Evolutionary conservation across 805 yeast genomes (phyloP).

Genomic region (Kazachstania martiniae): DNA sequence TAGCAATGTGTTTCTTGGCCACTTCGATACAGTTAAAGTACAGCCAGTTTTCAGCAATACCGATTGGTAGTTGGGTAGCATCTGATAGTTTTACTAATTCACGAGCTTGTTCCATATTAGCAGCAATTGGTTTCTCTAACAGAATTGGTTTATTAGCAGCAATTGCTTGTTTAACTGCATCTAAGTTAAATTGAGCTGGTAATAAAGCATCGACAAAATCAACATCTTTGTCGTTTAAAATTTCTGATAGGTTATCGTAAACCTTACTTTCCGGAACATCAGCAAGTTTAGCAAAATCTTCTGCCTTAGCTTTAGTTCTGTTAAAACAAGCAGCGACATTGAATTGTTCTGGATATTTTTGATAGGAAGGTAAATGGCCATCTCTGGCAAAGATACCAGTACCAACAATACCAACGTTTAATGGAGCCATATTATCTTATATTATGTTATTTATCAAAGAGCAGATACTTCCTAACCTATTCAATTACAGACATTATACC

Average conservation of each 20-base stretch:
- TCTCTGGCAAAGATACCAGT: conserved; percentile 84
- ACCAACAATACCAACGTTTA: conserved; percentile 59
- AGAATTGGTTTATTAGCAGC: conserved; percentile 66
- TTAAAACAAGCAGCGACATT: conserved; percentile 62
- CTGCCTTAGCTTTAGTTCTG: conserved; percentile 80
- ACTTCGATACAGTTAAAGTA: conserved; percentile 49
- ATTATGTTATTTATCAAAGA: no score
- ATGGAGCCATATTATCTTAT: no score
- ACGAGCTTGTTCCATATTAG: conserved; percentile 67
- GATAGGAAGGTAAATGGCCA: conserved; percentile 64
- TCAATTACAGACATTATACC: no score
- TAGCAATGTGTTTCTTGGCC: conserved; percentile 46
- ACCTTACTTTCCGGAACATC: conserved; percentile 39
- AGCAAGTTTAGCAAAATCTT: conserved; percentile 57
- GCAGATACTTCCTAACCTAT: neutral
- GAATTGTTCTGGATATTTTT: conserved; percentile 39
- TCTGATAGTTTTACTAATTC: conserved; percentile 63
- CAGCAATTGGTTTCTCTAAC: conserved; percentile 90
- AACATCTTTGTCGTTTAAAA: conserved; percentile 52
- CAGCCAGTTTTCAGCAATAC: conserved; percentile 80
- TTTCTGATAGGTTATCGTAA: conserved; percentile 51
- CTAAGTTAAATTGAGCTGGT: conserved; percentile 75
- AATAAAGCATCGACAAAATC: conserved; percentile 75
- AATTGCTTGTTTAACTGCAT: conserved; percentile 57
- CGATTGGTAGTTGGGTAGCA: conserved; percentile 53